Conservation (phyloP, 2,329 filamentous ascomycete species). For the Ophiostoma tasmaniense region DNA sequence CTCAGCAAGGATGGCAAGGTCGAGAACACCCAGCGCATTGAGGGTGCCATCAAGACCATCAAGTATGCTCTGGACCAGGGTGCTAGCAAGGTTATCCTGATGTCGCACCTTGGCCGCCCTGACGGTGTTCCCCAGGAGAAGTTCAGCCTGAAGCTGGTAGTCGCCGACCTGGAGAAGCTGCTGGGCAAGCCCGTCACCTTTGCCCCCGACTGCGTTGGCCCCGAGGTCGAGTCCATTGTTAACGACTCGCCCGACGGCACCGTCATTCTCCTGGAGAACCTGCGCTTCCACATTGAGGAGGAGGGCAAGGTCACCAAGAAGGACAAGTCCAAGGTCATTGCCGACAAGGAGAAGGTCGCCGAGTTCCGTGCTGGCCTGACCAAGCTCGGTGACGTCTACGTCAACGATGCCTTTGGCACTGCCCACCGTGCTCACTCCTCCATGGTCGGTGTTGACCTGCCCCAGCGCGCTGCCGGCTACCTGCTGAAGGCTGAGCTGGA, state of each 20-base stretch:
- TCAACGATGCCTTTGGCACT: constrained; percentile 98
- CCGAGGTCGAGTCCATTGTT: constrained; percentile 82
- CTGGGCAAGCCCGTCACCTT: constrained; percentile 76
- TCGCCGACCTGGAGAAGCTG: constrained; percentile 84
- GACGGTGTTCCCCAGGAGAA: constrained; percentile 84
- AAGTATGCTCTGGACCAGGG: constrained; percentile 86
- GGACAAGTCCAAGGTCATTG: constrained; percentile 57
- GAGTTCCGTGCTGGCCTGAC: constrained; percentile 94
- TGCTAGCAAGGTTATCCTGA: constrained; percentile 87
- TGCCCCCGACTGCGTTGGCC: constrained; percentile 81
- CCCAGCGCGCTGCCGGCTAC: constrained; percentile 95
- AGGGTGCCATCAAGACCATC: constrained; percentile 89
- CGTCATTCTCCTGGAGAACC: constrained; percentile 89
- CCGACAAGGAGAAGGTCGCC: constrained; percentile 84
- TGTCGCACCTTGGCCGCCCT: constrained; percentile 96
- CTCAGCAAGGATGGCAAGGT: constrained; percentile 88
- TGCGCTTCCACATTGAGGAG: constrained; percentile 97
- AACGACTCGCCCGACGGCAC: constrained; percentile 73
- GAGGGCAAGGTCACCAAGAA: constrained; percentile 98
- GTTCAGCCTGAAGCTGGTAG: constrained; percentile 90
- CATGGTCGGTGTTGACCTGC: constrained; percentile 94
- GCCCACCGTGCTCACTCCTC: constrained; percentile 98
- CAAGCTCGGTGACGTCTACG: constrained; percentile 86
- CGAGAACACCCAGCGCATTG: constrained; percentile 98
- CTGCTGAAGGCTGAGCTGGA: constrained; percentile 99